Percentiles rank a stretch among this genome's conserved stretches.
Conservation (phyloP, 148 eudicot genomes). For the Dianthus caryophyllus region DNA sequence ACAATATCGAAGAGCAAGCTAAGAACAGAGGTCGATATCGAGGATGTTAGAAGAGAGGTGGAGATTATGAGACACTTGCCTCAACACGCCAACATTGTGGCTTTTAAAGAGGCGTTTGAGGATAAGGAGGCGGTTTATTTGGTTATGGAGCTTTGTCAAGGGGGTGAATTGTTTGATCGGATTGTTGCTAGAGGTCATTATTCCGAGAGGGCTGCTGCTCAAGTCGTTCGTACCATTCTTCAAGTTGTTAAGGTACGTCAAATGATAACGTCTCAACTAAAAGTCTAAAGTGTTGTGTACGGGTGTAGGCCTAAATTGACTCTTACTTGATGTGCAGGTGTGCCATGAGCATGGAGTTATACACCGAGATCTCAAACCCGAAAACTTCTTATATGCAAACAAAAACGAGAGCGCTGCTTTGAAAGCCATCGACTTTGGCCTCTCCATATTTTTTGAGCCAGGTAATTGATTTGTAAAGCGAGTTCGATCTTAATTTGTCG, state of each 20-base stretch:
- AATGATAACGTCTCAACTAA: neutral
- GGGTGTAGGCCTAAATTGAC: neutral
- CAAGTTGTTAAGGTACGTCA: constrained; percentile 63
- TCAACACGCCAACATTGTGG: constrained; percentile 63
- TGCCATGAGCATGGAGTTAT: constrained; percentile 88
- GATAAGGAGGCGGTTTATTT: constrained; percentile 83
- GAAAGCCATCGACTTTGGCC: constrained; percentile 92
- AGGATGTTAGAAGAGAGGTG: constrained; percentile 87
- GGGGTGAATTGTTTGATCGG: constrained; percentile 92
- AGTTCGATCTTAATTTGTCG: too few species aligned
- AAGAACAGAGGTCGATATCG: constrained; percentile 71
- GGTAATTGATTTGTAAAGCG: constrained; percentile 32
- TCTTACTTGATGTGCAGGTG: constrained; percentile 36
- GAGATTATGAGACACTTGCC: constrained; percentile 87
- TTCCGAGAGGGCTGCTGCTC: constrained; percentile 85
- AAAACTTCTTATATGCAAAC: constrained; percentile 68
- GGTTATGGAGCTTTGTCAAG: constrained; percentile 91
- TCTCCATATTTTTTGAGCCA: constrained; percentile 78
- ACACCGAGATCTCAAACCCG: constrained; percentile 90
- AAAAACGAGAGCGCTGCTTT: constrained; percentile 51
- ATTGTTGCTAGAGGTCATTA: constrained; percentile 87
- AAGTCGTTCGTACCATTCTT: constrained; percentile 64
- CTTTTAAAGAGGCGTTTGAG: constrained; percentile 72
- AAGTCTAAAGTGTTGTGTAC: neutral
- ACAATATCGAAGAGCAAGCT: constrained; percentile 71